Evolutionary conservation across 2,329 filamentous ascomycete species (phyloP).

Genomic region (Akanthomyces dipterigenus): DNA sequence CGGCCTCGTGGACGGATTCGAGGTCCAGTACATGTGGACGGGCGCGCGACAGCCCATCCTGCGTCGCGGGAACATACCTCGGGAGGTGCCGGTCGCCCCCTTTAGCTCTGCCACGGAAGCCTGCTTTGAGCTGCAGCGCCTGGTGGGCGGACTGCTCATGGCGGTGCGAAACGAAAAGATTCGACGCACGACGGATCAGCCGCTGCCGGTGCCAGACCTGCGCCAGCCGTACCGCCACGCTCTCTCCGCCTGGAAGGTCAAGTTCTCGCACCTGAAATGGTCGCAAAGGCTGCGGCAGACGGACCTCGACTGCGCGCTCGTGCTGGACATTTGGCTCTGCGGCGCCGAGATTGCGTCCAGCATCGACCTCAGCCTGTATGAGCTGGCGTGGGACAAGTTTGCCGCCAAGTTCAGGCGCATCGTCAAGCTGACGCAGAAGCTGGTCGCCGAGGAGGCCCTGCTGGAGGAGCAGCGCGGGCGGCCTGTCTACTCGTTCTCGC

Average conservation of each 20-base stretch:
- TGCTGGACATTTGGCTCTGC: slow-evolving; percentile 9
- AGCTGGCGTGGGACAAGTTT: slow-evolving; percentile 12
- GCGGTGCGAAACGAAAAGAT: slow-evolving; percentile 3
- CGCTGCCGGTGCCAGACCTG: background rate
- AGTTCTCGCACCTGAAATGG: slow-evolving; percentile 10
- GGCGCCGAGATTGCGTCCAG: slow-evolving; percentile 8
- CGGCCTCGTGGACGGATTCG: slow-evolving; percentile 6
- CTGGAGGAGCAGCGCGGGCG: background rate
- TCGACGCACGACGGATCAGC: slow-evolving; percentile 18
- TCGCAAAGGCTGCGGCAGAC: slow-evolving; percentile 8
- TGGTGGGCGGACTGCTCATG: background rate
- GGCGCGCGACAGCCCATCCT: slow-evolving; percentile 1
- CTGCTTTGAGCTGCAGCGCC: slow-evolving; percentile 10
- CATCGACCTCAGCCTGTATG: slow-evolving; percentile 5
- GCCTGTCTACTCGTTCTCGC: slow-evolving; percentile 9
- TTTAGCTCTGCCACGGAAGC: slow-evolving; percentile 10
- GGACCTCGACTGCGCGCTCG: slow-evolving; percentile 8
- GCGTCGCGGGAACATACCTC: background rate
- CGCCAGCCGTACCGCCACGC: slow-evolving; percentile 6
- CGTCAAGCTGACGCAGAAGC: slow-evolving; percentile 4
- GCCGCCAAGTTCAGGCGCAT: background rate
- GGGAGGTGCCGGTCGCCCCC: background rate
- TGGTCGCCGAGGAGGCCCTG: slow-evolving; percentile 3
- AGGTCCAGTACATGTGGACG: slow-evolving; percentile 11
- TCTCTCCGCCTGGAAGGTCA: slow-evolving; percentile 9